A percentile compares a stretch with the other conserved stretches of the same genome.
Conservation (phyloP, 2,329 filamentous ascomycete genomes). For the Mariannaea sp. region DNA sequence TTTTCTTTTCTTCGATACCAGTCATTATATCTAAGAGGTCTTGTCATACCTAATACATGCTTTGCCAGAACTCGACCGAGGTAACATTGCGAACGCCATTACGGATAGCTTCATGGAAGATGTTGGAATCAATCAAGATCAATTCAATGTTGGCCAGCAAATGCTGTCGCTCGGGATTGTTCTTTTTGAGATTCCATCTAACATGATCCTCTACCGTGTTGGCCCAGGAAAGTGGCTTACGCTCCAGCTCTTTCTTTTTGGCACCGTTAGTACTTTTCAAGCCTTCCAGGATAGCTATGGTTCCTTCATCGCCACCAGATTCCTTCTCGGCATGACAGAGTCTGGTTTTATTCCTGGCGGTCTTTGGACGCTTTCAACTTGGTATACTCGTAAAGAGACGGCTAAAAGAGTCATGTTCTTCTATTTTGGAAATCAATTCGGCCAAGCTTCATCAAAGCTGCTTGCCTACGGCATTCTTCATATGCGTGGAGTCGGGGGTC, state of each 20-base stretch:
- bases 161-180: slow-evolving; percentile 57
- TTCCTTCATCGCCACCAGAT: slow-evolving; percentile 54
- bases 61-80: slow-evolving; percentile 44
- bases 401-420: slow-evolving; percentile 59
- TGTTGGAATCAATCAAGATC: slow-evolving; percentile 54
- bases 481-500: slow-evolving; percentile 52
- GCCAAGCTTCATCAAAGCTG: slow-evolving; percentile 45
- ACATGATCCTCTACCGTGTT: slow-evolving; percentile 43
- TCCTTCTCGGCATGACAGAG: slow-evolving; percentile 59
- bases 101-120: slow-evolving; percentile 56
- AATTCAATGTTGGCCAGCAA: slow-evolving; percentile 58
- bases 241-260: slow-evolving; percentile 57
- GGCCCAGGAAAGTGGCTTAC: slow-evolving; percentile 58
- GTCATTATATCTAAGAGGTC: not conserved
- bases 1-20: too few species aligned
- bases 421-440: slow-evolving; percentile 61
- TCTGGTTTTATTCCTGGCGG: slow-evolving; percentile 60
- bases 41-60: not conserved
- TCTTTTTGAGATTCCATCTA: slow-evolving; percentile 48
- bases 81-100: slow-evolving; percentile 53
- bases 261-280: slow-evolving; percentile 59
- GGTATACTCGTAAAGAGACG: slow-evolving; percentile 59
- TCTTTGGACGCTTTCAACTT: slow-evolving; percentile 57
- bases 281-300: slow-evolving; percentile 54
- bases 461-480: slow-evolving; percentile 54